These are phyloP conservation scores for Paxillus ammoniavirescens DNA, from an alignment of 768 basidiomycete species.

Conservation along the genomic window DNA sequence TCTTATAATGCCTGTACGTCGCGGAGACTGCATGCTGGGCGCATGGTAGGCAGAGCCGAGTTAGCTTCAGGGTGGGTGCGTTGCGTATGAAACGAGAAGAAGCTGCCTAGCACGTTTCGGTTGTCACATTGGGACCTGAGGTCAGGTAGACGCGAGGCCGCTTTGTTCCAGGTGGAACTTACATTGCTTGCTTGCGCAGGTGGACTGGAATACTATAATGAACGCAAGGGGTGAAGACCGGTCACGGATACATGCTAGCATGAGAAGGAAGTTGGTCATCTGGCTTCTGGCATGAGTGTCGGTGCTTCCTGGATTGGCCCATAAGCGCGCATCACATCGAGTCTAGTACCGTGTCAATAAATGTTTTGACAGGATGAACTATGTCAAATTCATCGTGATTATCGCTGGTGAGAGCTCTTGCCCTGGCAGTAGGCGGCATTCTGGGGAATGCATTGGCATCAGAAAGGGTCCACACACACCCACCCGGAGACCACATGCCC, in stretches of 20 bases:
- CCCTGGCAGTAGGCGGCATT: neutral
- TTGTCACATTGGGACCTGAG: slow-evolving; percentile 22
- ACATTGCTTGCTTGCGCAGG: slow-evolving; percentile 29
- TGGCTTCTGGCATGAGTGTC: slow-evolving; percentile 16
- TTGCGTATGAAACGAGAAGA: slow-evolving; percentile 19
- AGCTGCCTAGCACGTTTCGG: slow-evolving; percentile 16
- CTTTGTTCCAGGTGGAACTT: slow-evolving; percentile 25
- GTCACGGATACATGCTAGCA: slow-evolving; percentile 12
- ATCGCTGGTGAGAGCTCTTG: slow-evolving; percentile 2
- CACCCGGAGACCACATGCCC: slow-evolving; percentile 17
- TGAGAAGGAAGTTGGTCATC: neutral
- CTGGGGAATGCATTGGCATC: slow-evolving; percentile 1
- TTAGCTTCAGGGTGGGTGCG: slow-evolving; percentile 18
- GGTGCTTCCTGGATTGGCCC: neutral
- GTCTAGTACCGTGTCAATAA: neutral
- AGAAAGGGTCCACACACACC: slow-evolving; percentile 10
- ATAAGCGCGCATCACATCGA: neutral
- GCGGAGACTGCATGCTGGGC: slow-evolving; percentile 26
- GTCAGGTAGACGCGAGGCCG: slow-evolving; percentile 34
- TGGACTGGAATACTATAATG: slow-evolving; percentile 23
- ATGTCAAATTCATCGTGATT: slow-evolving; percentile 3
- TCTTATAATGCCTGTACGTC: slow-evolving; percentile 23
- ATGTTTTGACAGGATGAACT: neutral
- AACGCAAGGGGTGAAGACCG: slow-evolving; percentile 20
- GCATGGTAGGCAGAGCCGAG: slow-evolving; percentile 28